Percentiles rank a stretch among this genome's conserved stretches.
These are phyloP conservation scores for Lolium rigidum DNA, from an alignment of 176 grass and related monocot genomes.

Conservation along the genomic window DNA sequence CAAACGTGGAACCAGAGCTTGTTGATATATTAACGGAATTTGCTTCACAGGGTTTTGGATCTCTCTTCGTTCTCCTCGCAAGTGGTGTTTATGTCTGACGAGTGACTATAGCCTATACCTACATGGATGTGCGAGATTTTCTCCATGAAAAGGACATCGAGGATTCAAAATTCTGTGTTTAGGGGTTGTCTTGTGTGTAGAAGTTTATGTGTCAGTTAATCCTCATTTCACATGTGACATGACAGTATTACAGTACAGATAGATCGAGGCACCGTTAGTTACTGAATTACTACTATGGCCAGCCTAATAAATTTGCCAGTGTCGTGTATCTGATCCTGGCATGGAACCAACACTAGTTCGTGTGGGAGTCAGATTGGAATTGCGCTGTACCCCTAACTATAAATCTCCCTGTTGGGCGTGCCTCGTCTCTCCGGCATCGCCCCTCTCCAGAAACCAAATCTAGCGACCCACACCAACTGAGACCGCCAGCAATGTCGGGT, in stretches of 20 bases:
- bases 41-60: slow-evolving; percentile 69
- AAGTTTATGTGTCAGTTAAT: background rate
- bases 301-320: too few relatives aligned
- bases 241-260: background rate
- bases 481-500: too few relatives aligned
- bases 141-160: background rate
- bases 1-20: background rate
- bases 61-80: slow-evolving; percentile 69
- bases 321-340: too few relatives aligned
- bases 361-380: too few relatives aligned
- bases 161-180: background rate
- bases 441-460: too few relatives aligned
- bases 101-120: background rate
- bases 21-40: background rate
- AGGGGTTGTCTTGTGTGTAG: background rate
- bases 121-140: background rate
- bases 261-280: background rate
- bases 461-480: too few relatives aligned
- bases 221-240: background rate
- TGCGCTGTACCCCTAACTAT: too few relatives aligned
- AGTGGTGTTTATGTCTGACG: slow-evolving; percentile 66
- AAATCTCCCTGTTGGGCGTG: too few relatives aligned
- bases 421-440: too few relatives aligned
- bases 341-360: too few relatives aligned
- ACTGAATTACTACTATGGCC: background rate